phyloP scores from a whole-genome alignment of 2,329 filamentous ascomycete genomes.

The Macroventuria anomochaeta region DNA sequence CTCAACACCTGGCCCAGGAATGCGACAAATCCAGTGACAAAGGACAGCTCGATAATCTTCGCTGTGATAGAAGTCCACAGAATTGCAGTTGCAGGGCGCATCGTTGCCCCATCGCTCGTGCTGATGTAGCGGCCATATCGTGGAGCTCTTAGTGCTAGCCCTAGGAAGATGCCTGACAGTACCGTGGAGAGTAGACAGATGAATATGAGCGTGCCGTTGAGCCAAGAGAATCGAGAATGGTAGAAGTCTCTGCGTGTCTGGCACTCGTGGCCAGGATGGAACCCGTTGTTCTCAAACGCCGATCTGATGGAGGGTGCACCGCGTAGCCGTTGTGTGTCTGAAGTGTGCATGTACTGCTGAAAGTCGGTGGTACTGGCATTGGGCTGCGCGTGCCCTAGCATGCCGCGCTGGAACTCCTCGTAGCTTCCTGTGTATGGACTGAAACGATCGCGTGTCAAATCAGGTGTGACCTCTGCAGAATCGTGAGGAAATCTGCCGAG shows the following conservation, averaged over 20 bases:
- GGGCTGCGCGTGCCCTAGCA: slow-evolving; percentile 27
- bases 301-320: slow-evolving; percentile 43
- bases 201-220: slow-evolving; percentile 51
- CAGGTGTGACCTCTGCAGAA: slow-evolving; percentile 41
- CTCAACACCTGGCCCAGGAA: slow-evolving; percentile 78
- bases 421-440: slow-evolving; percentile 40
- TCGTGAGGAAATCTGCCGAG: slow-evolving; percentile 35
- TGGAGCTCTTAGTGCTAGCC: slow-evolving; percentile 67
- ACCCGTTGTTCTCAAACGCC: slow-evolving; percentile 44
- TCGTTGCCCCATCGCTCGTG: slow-evolving; percentile 53
- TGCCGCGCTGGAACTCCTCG: slow-evolving; percentile 37
- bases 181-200: slow-evolving; percentile 68
- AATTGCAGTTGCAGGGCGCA: slow-evolving; percentile 70
- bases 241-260: slow-evolving; percentile 50
- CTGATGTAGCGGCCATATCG: slow-evolving; percentile 65
- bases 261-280: slow-evolving; percentile 46
- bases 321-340: slow-evolving; percentile 32
- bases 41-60: slow-evolving; percentile 78
- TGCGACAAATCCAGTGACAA: slow-evolving; percentile 77
- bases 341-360: slow-evolving; percentile 36
- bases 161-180: slow-evolving; percentile 70
- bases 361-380: slow-evolving; percentile 37
- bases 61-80: slow-evolving; percentile 72
- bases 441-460: slow-evolving; percentile 41
- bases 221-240: slow-evolving; percentile 54